Base-by-base conservation (phyloP, 495 filamentous ascomycete genomes). In the Aspergillus steynii region DNA sequence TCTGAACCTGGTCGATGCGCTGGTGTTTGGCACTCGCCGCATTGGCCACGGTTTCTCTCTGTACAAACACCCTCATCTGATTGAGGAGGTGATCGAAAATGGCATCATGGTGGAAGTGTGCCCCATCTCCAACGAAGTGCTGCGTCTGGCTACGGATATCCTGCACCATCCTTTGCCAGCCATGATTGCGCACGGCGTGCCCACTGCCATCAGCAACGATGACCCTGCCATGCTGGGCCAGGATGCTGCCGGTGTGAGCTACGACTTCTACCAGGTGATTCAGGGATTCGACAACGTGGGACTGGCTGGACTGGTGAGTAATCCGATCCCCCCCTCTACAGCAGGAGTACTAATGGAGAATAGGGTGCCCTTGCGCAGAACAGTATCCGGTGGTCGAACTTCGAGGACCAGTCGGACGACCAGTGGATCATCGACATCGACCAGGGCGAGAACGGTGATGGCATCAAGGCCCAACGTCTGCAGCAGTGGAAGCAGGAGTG, bases 1-100 rank as follows among this genome's bases (percentile, higher is more conserved):
- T 25, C 45, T 51, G 5, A 69, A 69, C 28, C 47, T 69, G 34
- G 61, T 67, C 8, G 67, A 69, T 37, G 67, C 67, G 0, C 31
- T 69, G 1, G 48, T 66, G 0, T 63, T 69, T 55, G 52, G 62
- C 50, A 65, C 62, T 1, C 51, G 64, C n/a, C 62, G 67, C 12
- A 67, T 69, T 37, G 67, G 67, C 2, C 67, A 69, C 42, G 67
- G 67, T 1, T 69, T 67, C 55, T 62, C 59, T 2, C 47, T 69
- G 5, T 67, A 67, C 29, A 69, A 69, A 25, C 67, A 69, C 45
- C 67, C 67, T 3, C 50, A 61, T 3, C 29, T 69, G 46, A 67
- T 67, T 31, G 31, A 61, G 15, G 37, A 63, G 12, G 62, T 65
- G 0, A 61, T 63, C 14, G 55, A 65, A 2, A 63, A 63, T 9